Base-by-base conservation (phyloP, 306 rosid species). In the Trichosanthes cucumerina region DNA sequence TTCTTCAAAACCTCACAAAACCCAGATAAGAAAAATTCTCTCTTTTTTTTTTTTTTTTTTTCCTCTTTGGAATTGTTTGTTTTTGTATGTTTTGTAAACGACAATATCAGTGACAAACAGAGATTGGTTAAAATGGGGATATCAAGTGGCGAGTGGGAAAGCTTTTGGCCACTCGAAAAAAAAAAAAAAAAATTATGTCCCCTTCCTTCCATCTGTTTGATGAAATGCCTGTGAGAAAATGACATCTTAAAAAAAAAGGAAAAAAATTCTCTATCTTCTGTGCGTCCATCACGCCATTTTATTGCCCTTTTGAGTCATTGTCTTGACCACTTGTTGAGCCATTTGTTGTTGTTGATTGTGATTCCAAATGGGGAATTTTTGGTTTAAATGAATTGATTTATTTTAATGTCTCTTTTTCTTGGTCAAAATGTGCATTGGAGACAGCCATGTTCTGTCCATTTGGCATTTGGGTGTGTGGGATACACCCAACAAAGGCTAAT, bases 141-240 rank as follows among this genome's bases (percentile, higher is more conserved):
- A 68, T 28, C 10, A 34, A 16, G 13, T 4, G 41, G 47, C 2
- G 72, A 33, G 46, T 65, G 73, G 70, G 23, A 41, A 12, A 57
- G 73, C 28, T 9, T 63, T 1, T 6, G 49, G 73, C 49, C 47
- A 65, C 49, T 38, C 9, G 14, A 59, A 13, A 59, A 49, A 6
- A 39, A 6, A 39, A 39, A 39, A 39, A 28, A 28, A 28, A 28
- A 28, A 2, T 13, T 1, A 49, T 75, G 79, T 56, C 49, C 65
- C 50, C 12, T 63, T 12, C 50, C 49, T 57, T 54, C 69, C 21
- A 76, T 38, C 69, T 76, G 79, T 76, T 56, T 23, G 79, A 76
- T 56, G 68, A 76, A 76, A 76, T 76, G 79, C 38, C 33, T 33
- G 13, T 71, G 38, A 71, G 57, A 71, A 46, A 71, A 18, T 71